Percentiles rank a stretch among this genome's conserved stretches.
These are phyloP conservation scores for Calonectria pteridis DNA, from an alignment of 2,329 filamentous ascomycete genomes.

Conservation along the genomic window DNA sequence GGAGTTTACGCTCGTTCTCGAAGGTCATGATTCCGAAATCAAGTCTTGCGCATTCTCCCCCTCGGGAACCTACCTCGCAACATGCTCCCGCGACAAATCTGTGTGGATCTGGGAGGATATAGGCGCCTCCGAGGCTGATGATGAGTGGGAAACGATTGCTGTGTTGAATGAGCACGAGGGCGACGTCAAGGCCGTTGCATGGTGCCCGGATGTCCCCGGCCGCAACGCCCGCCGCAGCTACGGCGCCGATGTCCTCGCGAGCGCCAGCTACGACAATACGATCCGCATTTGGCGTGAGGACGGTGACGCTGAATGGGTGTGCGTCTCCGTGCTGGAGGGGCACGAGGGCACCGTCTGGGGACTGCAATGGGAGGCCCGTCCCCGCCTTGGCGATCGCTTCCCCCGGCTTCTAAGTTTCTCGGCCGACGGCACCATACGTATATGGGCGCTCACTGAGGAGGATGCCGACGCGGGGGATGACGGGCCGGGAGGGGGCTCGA, in stretches of 20 bases:
- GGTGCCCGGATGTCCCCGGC: constrained; percentile 80
- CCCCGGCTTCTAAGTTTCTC: constrained; percentile 84
- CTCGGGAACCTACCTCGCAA: constrained; percentile 83
- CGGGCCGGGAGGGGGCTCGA: constrained; percentile 48
- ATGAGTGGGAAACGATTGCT: constrained; percentile 97
- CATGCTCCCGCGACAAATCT: constrained; percentile 91
- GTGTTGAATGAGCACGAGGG: constrained; percentile 95
- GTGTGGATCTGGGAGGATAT: constrained; percentile 99
- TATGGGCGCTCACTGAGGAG: constrained; percentile 79
- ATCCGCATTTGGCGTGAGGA: constrained; percentile 92
- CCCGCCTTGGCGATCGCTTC: constrained; percentile 56
- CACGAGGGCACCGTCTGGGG: constrained; percentile 93
- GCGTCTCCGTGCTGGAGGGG: constrained; percentile 83
- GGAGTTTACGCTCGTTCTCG: constrained; percentile 91
- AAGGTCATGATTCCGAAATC: constrained; percentile 96
- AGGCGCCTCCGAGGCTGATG: constrained; percentile 77
- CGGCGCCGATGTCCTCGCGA: constrained; percentile 81
- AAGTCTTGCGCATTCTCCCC: constrained; percentile 82
- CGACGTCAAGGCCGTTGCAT: constrained; percentile 93
- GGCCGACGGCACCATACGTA: constrained; percentile 81
- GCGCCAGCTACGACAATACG: constrained; percentile 94
- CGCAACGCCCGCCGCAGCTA: constrained; percentile 61
- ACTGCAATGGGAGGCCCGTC: constrained; percentile 75
- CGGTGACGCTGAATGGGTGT: constrained; percentile 90
- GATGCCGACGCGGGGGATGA: constrained; percentile 57